phyloP scores from a whole-genome alignment of 73 alveolate species.

The Paramecium primaurelia region DNA sequence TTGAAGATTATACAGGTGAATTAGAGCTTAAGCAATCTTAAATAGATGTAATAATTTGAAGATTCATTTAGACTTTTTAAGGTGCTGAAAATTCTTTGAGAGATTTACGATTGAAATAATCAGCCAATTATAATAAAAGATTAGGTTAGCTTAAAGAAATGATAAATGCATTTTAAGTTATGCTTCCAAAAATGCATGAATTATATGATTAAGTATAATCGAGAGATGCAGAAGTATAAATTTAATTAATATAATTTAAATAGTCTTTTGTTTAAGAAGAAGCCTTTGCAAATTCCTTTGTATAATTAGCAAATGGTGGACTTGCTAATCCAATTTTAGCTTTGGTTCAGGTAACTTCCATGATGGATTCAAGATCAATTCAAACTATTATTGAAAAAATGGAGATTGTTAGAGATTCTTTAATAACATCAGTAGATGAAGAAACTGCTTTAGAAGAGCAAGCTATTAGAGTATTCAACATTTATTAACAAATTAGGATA shows the following conservation, averaged over 20 bases:
- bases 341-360: neutral
- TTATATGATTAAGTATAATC: neutral
- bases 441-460: conserved; percentile 28
- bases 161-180: conserved; percentile 35
- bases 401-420: conserved; percentile 41
- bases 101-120: neutral
- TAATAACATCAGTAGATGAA: conserved; percentile 26
- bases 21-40: conserved; percentile 22
- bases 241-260: neutral
- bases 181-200: conserved; percentile 48
- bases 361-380: conserved; percentile 29
- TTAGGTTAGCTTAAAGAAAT: neutral
- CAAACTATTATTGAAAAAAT: conserved; percentile 33
- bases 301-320: neutral
- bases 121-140: conserved; percentile 40
- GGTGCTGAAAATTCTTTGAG: conserved; percentile 19
- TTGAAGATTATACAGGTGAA: conserved; percentile 27
- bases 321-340: conserved; percentile 24
- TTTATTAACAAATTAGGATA: neutral
- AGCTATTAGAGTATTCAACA: neutral
- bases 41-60: neutral
- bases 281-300: conserved; percentile 51
- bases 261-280: conserved; percentile 34
- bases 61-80: neutral
- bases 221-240: neutral